A percentile compares a stretch with the other conserved stretches of the same genome.
These are phyloP conservation scores for Jacaranda mimosifolia DNA, from an alignment of 257 asterid genomes.

Conservation along the genomic window DNA sequence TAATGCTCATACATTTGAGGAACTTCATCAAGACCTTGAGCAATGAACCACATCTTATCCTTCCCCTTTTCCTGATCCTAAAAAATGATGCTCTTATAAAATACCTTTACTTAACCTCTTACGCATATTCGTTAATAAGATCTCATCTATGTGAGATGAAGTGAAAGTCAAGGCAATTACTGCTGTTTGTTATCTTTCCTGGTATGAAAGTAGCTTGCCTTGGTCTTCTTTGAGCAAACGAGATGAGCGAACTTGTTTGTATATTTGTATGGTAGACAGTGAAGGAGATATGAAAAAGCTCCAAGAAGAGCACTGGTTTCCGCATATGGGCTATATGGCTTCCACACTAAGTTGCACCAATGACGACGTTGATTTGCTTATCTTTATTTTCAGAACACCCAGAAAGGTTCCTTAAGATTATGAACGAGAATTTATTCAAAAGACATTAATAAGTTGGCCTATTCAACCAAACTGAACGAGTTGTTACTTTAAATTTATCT, in stretches of 20 bases:
- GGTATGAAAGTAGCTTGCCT: no score
- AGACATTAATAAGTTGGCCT: background rate
- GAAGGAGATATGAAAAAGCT: no score
- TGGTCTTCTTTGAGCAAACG: no score
- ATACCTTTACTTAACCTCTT: conserved; percentile 6
- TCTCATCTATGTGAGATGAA: no score
- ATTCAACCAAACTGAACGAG: background rate
- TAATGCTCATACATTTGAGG: background rate
- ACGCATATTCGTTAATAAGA: background rate
- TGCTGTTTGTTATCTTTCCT: no score
- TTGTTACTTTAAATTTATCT: background rate
- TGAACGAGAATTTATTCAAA: conserved; percentile 18
- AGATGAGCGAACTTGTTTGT: no score
- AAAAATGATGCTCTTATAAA: background rate
- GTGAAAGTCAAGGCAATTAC: no score
- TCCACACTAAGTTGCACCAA: conserved; percentile 35
- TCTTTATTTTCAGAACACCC: conserved; percentile 32
- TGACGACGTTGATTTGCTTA: conserved; percentile 29
- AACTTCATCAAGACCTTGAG: background rate
- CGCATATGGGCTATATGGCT: conserved; percentile 24
- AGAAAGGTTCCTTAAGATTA: conserved; percentile 18
- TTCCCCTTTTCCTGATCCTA: background rate
- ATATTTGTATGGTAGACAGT: no score
- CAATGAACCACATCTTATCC: background rate
- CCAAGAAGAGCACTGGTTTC: no score